Percentiles rank a stretch among this genome's conserved stretches.
Conservation (phyloP, 2,329 filamentous ascomycete species). For the Ophioceras dolichostomum region DNA sequence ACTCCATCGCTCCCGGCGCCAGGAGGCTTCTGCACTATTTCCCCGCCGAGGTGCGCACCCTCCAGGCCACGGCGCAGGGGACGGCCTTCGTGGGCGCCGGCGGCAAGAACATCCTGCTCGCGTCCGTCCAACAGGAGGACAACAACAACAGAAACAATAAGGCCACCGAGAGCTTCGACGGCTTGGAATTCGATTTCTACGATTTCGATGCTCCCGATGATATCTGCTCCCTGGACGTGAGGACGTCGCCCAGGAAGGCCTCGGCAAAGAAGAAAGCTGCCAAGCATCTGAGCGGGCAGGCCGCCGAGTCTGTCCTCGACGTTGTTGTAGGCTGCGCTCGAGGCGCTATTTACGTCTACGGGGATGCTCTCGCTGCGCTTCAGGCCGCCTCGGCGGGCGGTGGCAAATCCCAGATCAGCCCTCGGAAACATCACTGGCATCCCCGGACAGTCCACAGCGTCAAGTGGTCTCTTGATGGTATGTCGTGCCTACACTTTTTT, state of each 20-base stretch:
- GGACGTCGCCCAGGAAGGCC: constrained; percentile 22
- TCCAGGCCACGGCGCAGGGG: neutral
- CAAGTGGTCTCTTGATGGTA: constrained; percentile 89
- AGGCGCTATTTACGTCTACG: constrained; percentile 72
- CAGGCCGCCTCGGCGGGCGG: constrained; percentile 26
- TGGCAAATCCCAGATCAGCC: constrained; percentile 35
- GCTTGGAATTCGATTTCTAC: constrained; percentile 30
- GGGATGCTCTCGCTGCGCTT: constrained; percentile 54
- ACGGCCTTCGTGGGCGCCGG: neutral
- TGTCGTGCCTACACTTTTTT: constrained; percentile 11
- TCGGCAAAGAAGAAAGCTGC: constrained; percentile 13
- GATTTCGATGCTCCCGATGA: constrained; percentile 48
- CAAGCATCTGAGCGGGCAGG: constrained; percentile 10
- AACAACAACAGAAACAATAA: constrained; percentile 1
- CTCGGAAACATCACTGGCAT: constrained; percentile 81
- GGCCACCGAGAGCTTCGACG: neutral
- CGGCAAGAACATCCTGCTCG: neutral
- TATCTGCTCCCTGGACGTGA: constrained; percentile 56
- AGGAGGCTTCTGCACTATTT: constrained; percentile 2
- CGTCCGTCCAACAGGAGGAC: neutral
- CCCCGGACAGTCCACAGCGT: constrained; percentile 68
- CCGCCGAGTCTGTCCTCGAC: constrained; percentile 40
- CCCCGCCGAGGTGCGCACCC: constrained; percentile 1
- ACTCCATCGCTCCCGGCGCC: no score
- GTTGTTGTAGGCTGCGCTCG: constrained; percentile 65